Conservation (phyloP, 2,329 filamentous ascomycete genomes). For the Aspergillus sp. region DNA sequence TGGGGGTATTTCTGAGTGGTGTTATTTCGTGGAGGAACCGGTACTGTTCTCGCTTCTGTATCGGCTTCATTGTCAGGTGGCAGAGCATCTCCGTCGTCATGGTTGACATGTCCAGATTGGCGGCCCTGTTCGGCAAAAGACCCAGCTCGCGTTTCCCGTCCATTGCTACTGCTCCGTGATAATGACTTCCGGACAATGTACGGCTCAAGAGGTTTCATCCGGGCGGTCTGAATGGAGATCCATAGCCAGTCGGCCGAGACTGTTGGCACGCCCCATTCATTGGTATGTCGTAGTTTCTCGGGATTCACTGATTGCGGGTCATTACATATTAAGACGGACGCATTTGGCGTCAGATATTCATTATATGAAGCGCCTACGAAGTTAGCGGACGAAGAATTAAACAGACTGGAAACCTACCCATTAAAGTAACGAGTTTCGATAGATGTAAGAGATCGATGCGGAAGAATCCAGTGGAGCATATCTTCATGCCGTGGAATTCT, state of each 20-base stretch:
- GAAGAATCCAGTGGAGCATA: constrained; percentile 74
- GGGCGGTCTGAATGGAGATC: constrained; percentile 56
- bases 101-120: constrained; percentile 1
- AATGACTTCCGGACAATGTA: constrained; percentile 30
- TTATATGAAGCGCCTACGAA: constrained; percentile 61
- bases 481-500: constrained; percentile 59
- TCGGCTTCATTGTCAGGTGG: constrained; percentile 1
- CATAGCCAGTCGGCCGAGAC: constrained; percentile 77
- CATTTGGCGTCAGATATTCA: constrained; percentile 61
- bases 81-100: background rate
- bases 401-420: constrained; percentile 42
- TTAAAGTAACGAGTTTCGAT: constrained; percentile 62
- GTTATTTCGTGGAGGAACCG: constrained; percentile 1
- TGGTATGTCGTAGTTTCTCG: constrained; percentile 71
- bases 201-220: constrained; percentile 39
- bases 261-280: constrained; percentile 68
- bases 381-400: constrained; percentile 11
- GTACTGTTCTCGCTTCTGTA: constrained; percentile 1
- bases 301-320: constrained; percentile 42
- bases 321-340: constrained; percentile 71
- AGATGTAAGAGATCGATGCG: constrained; percentile 81
- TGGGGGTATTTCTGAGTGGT: constrained; percentile 4
- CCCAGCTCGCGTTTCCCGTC: constrained; percentile 10
- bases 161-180: constrained; percentile 13
- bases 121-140: constrained; percentile 13